Conservation (phyloP, 2,329 filamentous ascomycete genomes). For the Aspergillus calidoustus region DNA sequence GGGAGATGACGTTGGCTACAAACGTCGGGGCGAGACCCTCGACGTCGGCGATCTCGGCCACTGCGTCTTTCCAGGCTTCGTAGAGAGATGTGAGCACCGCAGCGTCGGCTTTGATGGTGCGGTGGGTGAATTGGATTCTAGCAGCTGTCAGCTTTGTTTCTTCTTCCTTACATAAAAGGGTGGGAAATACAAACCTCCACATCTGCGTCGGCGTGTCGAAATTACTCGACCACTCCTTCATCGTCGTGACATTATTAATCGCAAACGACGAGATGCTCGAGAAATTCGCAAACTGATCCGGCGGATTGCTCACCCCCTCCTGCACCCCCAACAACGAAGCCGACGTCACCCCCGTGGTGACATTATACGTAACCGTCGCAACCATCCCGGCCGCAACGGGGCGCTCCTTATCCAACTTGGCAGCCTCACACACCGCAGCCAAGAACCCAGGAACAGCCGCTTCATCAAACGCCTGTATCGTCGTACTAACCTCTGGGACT, state of each 20-base stretch:
- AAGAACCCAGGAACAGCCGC: conserved; percentile 30
- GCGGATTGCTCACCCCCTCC: conserved; percentile 38
- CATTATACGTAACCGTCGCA: conserved; percentile 35
- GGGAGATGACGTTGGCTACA: conserved; percentile 38
- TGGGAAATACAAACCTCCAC: conserved; percentile 33
- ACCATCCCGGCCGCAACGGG: conserved; percentile 38
- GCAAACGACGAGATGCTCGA: conserved; percentile 31
- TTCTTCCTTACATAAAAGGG: too few relatives aligned
- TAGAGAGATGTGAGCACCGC: conserved; percentile 39
- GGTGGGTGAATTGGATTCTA: conserved; percentile 43
- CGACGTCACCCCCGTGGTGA: conserved; percentile 28
- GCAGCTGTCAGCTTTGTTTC: not conserved
- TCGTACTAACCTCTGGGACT: conserved; percentile 36
- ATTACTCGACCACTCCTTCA: conserved; percentile 31
- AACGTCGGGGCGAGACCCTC: conserved; percentile 45
- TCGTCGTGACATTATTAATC: conserved; percentile 34
- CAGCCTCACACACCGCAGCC: conserved; percentile 32
- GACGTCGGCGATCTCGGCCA: conserved; percentile 41
- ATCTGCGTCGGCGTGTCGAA: conserved; percentile 41
- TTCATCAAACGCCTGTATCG: conserved; percentile 39
- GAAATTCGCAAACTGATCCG: conserved; percentile 40
- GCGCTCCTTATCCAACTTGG: conserved; percentile 25
- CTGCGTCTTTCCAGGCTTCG: conserved; percentile 39
- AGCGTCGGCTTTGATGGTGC: conserved; percentile 44
- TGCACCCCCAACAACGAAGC: conserved; percentile 41